Evolutionary conservation across 164 flowering plant genomes (phyloP).

Genomic region (Litsea cubeba): DNA sequence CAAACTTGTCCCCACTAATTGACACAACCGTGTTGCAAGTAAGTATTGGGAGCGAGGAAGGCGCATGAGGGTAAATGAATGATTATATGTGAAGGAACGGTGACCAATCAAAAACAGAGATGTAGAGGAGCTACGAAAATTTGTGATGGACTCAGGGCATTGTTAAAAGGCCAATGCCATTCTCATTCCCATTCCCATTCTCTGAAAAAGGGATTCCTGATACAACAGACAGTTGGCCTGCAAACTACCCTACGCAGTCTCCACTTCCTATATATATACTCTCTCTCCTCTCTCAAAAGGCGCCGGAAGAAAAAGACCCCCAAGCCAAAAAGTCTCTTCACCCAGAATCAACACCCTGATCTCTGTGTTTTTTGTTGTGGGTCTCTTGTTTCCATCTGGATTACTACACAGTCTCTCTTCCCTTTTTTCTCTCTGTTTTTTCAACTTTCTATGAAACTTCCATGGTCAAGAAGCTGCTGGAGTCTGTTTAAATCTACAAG

Average conservation of each 20-base stretch:
- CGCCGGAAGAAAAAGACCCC: too few species aligned
- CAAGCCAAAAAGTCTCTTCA: too few species aligned
- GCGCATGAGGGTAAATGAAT: not conserved
- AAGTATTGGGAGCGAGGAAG: not conserved
- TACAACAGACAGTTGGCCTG: not conserved
- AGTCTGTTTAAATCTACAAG: not conserved
- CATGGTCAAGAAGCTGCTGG: conserved; percentile 9
- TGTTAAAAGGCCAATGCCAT: not conserved
- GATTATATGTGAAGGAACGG: not conserved
- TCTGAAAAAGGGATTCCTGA: not conserved
- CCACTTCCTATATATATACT: too few species aligned
- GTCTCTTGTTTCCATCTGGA: not conserved
- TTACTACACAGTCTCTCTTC: not conserved
- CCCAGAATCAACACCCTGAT: not conserved
- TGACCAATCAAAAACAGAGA: not conserved
- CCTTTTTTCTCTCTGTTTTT: not conserved
- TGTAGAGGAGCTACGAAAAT: not conserved
- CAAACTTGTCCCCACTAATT: too few species aligned
- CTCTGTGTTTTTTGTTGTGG: not conserved
- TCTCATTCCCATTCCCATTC: not conserved
- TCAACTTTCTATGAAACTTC: conserved; percentile 18
- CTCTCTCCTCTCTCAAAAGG: too few species aligned
- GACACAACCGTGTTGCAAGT: not conserved
- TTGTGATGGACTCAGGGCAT: not conserved
- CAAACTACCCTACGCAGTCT: not conserved